Conservation (phyloP, 2,329 filamentous ascomycete species). For the Myriangium duriaei region DNA sequence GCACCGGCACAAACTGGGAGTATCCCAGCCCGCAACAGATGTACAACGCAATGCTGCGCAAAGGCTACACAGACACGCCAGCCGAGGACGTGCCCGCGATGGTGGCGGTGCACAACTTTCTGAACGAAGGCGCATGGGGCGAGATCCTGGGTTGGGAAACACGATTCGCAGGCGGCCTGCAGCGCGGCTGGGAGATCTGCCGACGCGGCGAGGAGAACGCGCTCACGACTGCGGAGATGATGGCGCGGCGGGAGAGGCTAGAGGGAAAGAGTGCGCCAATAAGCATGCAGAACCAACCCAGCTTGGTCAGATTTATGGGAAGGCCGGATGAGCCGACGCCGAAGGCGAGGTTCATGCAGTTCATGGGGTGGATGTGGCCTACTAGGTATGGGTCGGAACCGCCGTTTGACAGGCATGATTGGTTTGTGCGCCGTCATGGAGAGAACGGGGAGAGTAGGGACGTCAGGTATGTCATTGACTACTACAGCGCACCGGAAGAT, state of each 20-base stretch:
- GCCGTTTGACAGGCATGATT: slow-evolving; percentile 94
- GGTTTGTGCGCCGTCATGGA: slow-evolving; percentile 70
- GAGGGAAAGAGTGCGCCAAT: slow-evolving; percentile 10
- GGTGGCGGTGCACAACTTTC: slow-evolving; percentile 95
- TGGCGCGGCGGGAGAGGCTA: slow-evolving; percentile 15
- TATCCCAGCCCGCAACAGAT: slow-evolving; percentile 98
- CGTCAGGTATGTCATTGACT: slow-evolving; percentile 92
- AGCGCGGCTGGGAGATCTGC: slow-evolving; percentile 22
- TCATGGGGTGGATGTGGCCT: slow-evolving; percentile 69
- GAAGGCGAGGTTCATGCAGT: slow-evolving; percentile 73
- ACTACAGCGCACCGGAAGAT: slow-evolving; percentile 75
- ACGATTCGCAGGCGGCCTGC: slow-evolving; percentile 67
- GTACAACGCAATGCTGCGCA: slow-evolving; percentile 95
- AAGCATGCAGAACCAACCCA: slow-evolving; percentile 44
- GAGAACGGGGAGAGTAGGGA: slow-evolving; percentile 56
- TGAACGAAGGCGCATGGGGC: slow-evolving; percentile 94
- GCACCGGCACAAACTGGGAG: slow-evolving; percentile 72
- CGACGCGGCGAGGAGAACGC: slow-evolving; percentile 23
- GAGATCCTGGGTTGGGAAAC: slow-evolving; percentile 93
- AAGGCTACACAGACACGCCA: slow-evolving; percentile 90
- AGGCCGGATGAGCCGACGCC: slow-evolving; percentile 81
- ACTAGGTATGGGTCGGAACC: slow-evolving; percentile 65
- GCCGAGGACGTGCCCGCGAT: slow-evolving; percentile 88
- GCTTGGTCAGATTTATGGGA: slow-evolving; percentile 76
- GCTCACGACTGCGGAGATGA: slow-evolving; percentile 14